Conservation (phyloP, 2,329 filamentous ascomycete genomes). For the Botrytis fragariae region DNA sequence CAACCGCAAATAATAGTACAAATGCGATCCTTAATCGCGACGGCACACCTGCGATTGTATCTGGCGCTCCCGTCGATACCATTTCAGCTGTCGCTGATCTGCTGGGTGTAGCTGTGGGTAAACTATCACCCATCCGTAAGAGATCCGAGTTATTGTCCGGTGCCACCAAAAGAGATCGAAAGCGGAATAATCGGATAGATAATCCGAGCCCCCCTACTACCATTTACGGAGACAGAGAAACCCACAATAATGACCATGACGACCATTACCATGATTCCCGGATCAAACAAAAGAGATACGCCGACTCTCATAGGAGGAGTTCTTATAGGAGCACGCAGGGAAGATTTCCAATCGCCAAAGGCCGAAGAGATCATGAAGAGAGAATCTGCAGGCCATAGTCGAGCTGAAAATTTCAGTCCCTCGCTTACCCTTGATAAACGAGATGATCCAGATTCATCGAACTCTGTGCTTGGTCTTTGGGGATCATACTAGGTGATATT, state of each 20-base stretch:
- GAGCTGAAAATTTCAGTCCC: neutral
- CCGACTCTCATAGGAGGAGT: neutral
- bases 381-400: fast-evolving
- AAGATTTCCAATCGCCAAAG: fast-evolving
- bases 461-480: neutral
- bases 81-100: no score
- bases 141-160: no score
- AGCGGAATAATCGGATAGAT: no score
- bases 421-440: neutral
- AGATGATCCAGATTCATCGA: neutral
- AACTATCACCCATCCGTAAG: neutral
- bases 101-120: no score
- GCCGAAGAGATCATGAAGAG: neutral
- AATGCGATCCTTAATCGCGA: neutral
- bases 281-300: neutral
- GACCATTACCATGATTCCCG: no score
- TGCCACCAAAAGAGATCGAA: no score
- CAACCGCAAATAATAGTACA: no score
- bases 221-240: neutral
- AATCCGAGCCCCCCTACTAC: neutral
- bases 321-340: neutral
- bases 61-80: neutral
- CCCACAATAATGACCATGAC: no score
- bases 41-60: neutral
- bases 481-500: neutral